Evolutionary conservation across 345 rosid species (phyloP), one percentile per base, ranked within the genome.

Genomic region (Microcos paniculata): DNA sequence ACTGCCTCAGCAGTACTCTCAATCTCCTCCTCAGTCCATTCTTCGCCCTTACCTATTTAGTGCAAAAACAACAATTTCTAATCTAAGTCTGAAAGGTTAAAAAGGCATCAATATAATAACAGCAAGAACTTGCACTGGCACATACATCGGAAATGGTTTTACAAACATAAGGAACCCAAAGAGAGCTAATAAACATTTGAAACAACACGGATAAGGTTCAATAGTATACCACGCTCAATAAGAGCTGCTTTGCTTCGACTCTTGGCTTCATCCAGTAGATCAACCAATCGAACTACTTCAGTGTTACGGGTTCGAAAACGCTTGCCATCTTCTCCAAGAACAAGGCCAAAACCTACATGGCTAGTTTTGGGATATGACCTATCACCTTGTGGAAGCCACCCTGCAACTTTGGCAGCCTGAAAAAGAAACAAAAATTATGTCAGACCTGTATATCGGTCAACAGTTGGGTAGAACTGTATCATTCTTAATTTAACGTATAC

Each of bases 291-390:
- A 72, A 96, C 98, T 63, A 96, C 99, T 77, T 96, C 99, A 64
- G 94, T 65, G 74, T 78, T 57, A 24, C 98, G 93, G 76, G 98
- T 93, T 80, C 97, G 87, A 83, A 96, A 93, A 24, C 96, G 91
- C 81, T 96, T 96, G 26, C 91, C 90, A 82, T 96, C 99, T 24
- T 92, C 98, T 77, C 99, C 99, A 72, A 87, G 88, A 81, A 96
- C 99, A 80, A 93, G 94, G 68, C 99, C 98, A 87, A 96, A 93
- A 61, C 94, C 92, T 73, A 96, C 98, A 84, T 96, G 99, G 82
- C 77, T 89, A 78, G 82, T 80, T 83, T 84, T 92, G 48, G 99
- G 98, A 68, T 83, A 93, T 23, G 69, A 31, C 33, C 76, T 78
- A 72, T 84, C 89, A 73, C 77, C 84, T 16, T 81, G 70, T 23